phyloP scores from a whole-genome alignment of 106 monocot species.

The Dendrobium chrysotoxum region DNA sequence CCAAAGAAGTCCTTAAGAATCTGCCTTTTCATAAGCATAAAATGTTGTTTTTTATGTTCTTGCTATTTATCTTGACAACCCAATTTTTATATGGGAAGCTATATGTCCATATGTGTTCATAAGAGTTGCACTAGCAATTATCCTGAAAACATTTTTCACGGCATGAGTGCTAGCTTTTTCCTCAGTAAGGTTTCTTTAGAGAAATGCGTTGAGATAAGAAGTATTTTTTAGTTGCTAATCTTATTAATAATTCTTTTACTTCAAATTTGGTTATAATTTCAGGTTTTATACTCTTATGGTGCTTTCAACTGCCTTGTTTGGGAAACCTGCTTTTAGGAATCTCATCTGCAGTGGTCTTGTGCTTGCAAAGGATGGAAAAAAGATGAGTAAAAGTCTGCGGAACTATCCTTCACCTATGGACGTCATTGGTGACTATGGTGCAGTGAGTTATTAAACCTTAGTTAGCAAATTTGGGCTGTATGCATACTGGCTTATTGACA shows the following conservation, averaged over 20 bases:
- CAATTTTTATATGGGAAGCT: no score
- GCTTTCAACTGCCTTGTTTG: conserved; percentile 91
- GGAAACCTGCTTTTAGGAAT: conserved; percentile 94
- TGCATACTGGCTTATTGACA: background rate
- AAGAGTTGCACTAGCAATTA: background rate
- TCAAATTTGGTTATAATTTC: conserved; percentile 11
- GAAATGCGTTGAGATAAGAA: background rate
- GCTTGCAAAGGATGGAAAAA: conserved; percentile 96
- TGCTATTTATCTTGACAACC: background rate
- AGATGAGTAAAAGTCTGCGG: conserved; percentile 94
- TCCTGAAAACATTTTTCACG: background rate
- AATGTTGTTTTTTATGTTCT: background rate
- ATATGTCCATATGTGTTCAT: background rate
- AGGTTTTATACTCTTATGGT: conserved; percentile 99
- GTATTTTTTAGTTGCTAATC: background rate
- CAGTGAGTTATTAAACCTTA: conserved; percentile 44
- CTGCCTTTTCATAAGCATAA: background rate
- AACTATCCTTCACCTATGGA: conserved; percentile 96
- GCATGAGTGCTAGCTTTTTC: background rate
- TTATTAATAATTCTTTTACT: conserved; percentile 3
- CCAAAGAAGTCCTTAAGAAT: background rate
- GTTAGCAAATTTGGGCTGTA: background rate
- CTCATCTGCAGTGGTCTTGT: conserved; percentile 98
- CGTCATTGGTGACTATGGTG: conserved; percentile 84
- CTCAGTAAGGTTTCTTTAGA: background rate